Percentiles rank a stretch among this genome's conserved stretches.
These are phyloP conservation scores for Sporothrix globosa DNA, from an alignment of 2,329 filamentous ascomycete species.

Conservation along the genomic window DNA sequence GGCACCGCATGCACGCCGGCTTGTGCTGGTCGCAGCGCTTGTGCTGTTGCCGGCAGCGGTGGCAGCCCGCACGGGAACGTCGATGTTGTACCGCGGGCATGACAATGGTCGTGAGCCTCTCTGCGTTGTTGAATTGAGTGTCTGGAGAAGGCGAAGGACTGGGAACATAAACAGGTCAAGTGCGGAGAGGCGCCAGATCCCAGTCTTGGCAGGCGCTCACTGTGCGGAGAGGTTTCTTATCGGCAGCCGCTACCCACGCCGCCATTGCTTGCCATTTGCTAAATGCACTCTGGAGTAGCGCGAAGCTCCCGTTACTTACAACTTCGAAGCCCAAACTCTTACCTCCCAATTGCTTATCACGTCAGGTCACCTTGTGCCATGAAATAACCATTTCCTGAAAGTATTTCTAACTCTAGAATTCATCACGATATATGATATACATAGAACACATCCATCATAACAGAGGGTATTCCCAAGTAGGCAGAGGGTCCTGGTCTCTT, in stretches of 20 bases:
- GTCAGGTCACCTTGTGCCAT: not conserved
- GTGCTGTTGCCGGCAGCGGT: slow-evolving; percentile 31
- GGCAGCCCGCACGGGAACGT: slow-evolving; percentile 29
- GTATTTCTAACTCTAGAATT: slow-evolving; percentile 16
- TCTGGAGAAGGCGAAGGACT: too few species aligned
- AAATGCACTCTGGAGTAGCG: not conserved
- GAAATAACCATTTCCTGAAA: not conserved
- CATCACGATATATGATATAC: slow-evolving; percentile 12
- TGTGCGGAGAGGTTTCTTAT: slow-evolving; percentile 2
- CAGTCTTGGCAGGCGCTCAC: not conserved
- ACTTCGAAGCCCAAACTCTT: not conserved
- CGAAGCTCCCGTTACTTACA: not conserved
- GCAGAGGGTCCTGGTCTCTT: not conserved
- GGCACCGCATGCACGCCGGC: slow-evolving; percentile 55
- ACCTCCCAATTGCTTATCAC: not conserved
- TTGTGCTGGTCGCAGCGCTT: slow-evolving; percentile 53
- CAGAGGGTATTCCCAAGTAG: slow-evolving; percentile 19
- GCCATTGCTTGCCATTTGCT: not conserved
- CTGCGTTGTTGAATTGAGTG: not conserved
- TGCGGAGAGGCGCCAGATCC: not conserved
- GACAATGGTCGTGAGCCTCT: not conserved
- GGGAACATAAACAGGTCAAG: not conserved
- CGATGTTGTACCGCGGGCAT: slow-evolving; percentile 7
- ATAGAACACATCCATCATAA: slow-evolving; percentile 23
- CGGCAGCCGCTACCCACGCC: slow-evolving; percentile 18